Evolutionary conservation across 2,329 filamentous ascomycete genomes (phyloP).

Genomic region (Colletotrichum truncatum): DNA sequence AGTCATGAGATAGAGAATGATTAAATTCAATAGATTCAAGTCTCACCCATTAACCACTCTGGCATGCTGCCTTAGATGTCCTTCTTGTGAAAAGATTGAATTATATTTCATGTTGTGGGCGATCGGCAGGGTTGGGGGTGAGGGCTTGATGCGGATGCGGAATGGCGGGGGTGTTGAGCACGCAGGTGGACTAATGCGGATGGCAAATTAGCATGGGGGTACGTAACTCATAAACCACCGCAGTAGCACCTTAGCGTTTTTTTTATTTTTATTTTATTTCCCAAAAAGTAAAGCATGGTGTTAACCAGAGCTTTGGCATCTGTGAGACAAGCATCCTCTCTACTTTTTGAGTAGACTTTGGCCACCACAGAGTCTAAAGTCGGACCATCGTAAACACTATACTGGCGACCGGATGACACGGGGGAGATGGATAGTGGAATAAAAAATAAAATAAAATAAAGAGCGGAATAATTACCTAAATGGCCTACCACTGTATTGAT

Average conservation of each 20-base stretch:
- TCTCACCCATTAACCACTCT: conserved; percentile 31
- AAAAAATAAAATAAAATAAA: too few relatives aligned
- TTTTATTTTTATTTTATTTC: neutral
- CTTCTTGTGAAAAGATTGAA: too few relatives aligned
- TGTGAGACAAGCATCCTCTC: too few relatives aligned
- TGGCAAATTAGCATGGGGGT: neutral
- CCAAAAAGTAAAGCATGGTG: neutral
- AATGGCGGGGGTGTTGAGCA: neutral
- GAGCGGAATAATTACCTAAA: neutral
- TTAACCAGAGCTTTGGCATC: too few relatives aligned
- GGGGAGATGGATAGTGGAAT: too few relatives aligned
- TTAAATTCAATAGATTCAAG: conserved; percentile 19
- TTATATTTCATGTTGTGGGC: too few relatives aligned
- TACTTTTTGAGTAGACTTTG: neutral
- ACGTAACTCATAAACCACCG: neutral
- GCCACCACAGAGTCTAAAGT: too few relatives aligned
- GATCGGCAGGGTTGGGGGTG: too few relatives aligned
- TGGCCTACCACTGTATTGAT: neutral
- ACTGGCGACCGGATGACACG: too few relatives aligned
- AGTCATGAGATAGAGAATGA: conserved; percentile 21
- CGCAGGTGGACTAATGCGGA: neutral
- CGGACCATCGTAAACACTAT: too few relatives aligned
- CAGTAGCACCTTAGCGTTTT: neutral
- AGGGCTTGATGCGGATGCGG: neutral
- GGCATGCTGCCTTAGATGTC: conserved; percentile 27